Percentiles rank a stretch among this genome's conserved stretches.
Evolutionary conservation across 805 yeast genomes (phyloP).

Genomic region (Starmerella stellata): DNA sequence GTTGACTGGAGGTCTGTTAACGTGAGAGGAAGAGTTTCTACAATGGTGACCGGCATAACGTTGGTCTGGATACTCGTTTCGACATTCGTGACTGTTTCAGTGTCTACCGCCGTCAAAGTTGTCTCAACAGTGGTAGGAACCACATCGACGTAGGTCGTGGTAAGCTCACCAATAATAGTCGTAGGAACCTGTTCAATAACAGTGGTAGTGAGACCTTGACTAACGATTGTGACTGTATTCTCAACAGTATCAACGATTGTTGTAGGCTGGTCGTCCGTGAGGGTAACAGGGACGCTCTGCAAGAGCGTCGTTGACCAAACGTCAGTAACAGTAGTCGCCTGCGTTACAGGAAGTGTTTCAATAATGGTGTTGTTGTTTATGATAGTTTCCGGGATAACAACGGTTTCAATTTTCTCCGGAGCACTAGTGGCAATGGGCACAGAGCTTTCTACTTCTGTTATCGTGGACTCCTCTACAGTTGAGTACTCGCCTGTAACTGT

Average conservation of each 20-base stretch:
- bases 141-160: background rate
- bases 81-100: conserved; percentile 1
- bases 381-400: background rate
- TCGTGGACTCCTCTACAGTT: too few species aligned
- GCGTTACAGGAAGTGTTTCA: background rate
- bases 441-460: background rate
- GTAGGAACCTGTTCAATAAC: background rate
- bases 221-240: background rate
- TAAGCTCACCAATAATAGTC: background rate
- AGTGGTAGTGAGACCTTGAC: background rate
- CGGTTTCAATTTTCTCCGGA: background rate
- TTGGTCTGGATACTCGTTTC: background rate
- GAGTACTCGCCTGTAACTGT: background rate
- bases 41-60: background rate
- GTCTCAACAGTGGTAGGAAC: background rate
- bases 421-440: background rate
- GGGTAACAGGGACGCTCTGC: background rate
- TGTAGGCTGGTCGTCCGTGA: background rate
- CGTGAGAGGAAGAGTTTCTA: background rate
- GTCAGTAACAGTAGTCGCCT: background rate
- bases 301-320: background rate
- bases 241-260: background rate
- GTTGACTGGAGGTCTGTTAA: background rate
- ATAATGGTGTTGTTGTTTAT: background rate
- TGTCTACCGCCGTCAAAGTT: background rate